Evolutionary conservation across 805 yeast genomes (phyloP).

Genomic region (Kodamaea lidongshanica): DNA sequence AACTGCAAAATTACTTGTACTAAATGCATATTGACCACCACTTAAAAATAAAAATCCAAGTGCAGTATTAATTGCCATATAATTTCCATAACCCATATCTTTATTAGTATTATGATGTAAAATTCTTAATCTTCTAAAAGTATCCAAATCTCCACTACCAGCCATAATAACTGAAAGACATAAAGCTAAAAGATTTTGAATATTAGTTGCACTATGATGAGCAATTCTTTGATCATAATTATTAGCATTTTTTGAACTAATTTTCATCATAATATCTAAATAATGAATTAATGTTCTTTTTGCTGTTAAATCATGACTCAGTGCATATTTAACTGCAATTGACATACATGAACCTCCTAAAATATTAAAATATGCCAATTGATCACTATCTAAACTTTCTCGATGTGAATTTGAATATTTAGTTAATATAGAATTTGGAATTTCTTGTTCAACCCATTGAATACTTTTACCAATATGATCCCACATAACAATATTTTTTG

Average conservation of each 20-base stretch:
- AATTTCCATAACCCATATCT: conserved; percentile 56
- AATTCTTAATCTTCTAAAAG: conserved; percentile 64
- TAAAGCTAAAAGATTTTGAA: conserved; percentile 55
- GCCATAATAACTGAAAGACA: conserved; percentile 75
- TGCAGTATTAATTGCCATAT: conserved; percentile 72
- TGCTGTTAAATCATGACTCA: conserved; percentile 51
- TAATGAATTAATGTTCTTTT: conserved; percentile 50
- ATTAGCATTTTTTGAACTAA: conserved; percentile 36
- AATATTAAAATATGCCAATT: conserved; percentile 55
- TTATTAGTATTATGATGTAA: conserved; percentile 54
- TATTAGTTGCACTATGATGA: conserved; percentile 44
- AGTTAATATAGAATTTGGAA: conserved; percentile 43
- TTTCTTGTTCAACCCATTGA: conserved; percentile 52
- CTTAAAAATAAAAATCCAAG: conserved; percentile 86
- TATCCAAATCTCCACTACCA: conserved; percentile 82
- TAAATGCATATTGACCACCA: conserved; percentile 84
- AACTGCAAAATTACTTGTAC: conserved; percentile 53
- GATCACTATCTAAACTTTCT: conserved; percentile 47
- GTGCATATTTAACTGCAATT: conserved; percentile 71
- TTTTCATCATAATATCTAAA: conserved; percentile 45
- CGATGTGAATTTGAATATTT: conserved; percentile 22
- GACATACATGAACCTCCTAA: conserved; percentile 72
- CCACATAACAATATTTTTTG: conserved; percentile 69
- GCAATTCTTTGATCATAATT: conserved; percentile 58
- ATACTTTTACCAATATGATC: conserved; percentile 42